phyloP scores from a whole-genome alignment of 192 early-diverging fungal species.

The Backusella morwellensis region DNA sequence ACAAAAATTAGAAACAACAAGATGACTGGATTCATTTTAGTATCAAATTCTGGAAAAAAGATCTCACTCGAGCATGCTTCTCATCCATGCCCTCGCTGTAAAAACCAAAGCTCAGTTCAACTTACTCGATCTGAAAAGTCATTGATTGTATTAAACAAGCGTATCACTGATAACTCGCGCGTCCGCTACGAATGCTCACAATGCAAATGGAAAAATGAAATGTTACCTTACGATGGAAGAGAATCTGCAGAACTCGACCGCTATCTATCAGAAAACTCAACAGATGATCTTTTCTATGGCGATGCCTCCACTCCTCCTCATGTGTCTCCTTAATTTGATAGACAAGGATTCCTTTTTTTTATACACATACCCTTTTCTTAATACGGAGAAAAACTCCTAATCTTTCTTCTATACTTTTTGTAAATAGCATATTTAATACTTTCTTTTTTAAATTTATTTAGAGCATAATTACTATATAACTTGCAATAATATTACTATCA shows the following conservation, averaged over 20 bases:
- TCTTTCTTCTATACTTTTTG: background rate
- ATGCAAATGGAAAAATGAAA: constrained; percentile 36
- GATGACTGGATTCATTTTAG: constrained; percentile 15
- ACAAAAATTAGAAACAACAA: background rate
- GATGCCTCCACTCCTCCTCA: constrained; percentile 13
- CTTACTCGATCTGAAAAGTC: constrained; percentile 33
- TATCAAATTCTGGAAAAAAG: constrained; percentile 28
- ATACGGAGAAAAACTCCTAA: background rate
- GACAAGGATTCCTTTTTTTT: background rate
- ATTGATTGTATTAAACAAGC: constrained; percentile 30
- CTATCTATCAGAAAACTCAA: constrained; percentile 14
- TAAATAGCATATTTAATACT: constrained; percentile 1
- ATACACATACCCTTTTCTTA: constrained; percentile 1
- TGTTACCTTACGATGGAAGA: constrained; percentile 15
- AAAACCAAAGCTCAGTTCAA: constrained; percentile 27
- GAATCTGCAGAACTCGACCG: constrained; percentile 8
- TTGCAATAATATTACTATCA: background rate
- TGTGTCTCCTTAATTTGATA: background rate
- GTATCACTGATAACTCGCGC: constrained; percentile 23
- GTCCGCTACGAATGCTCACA: constrained; percentile 35
- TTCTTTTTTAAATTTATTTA: background rate
- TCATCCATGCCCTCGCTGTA: constrained; percentile 37
- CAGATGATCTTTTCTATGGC: background rate
- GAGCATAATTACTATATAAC: background rate
- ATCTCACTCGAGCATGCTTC: constrained; percentile 30